phyloP scores from a whole-genome alignment of 805 yeast genomes.

The Saccharomycopsis fermentans region DNA sequence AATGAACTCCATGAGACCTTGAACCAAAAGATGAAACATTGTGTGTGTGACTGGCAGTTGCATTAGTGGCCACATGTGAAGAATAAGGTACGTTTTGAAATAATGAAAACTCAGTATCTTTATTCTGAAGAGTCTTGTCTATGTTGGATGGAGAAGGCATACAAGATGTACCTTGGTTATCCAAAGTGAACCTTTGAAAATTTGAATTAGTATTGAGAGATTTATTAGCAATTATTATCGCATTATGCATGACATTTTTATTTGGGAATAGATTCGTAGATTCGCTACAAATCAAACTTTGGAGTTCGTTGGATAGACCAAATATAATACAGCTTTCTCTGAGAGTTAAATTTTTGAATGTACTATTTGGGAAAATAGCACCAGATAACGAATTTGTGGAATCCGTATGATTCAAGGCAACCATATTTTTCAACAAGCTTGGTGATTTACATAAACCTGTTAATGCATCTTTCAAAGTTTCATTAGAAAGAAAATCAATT shows the following conservation, averaged over 20 bases:
- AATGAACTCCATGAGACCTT: slow-evolving; percentile 19
- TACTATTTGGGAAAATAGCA: slow-evolving; percentile 23
- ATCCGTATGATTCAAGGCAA: slow-evolving; percentile 22
- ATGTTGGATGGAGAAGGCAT: background rate
- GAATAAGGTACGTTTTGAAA: slow-evolving; percentile 16
- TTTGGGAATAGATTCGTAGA: slow-evolving; percentile 24
- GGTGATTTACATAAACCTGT: slow-evolving; percentile 12
- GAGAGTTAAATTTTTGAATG: slow-evolving; percentile 19
- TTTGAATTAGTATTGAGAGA: slow-evolving; percentile 24
- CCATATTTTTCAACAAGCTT: slow-evolving; percentile 26
- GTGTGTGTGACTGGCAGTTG: slow-evolving; percentile 13
- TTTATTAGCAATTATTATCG: slow-evolving; percentile 43
- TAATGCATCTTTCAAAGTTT: slow-evolving; percentile 16
- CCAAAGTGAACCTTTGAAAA: slow-evolving; percentile 18
- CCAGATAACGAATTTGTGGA: slow-evolving; percentile 17
- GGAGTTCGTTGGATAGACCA: slow-evolving; percentile 23
- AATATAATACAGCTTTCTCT: slow-evolving; percentile 17
- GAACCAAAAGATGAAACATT: slow-evolving; percentile 16
- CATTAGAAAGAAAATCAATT: slow-evolving; percentile 22
- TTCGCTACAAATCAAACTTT: slow-evolving; percentile 19
- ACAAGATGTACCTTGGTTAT: background rate
- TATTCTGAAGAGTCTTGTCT: background rate
- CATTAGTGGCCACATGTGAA: slow-evolving; percentile 15
- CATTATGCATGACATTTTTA: slow-evolving; percentile 39
- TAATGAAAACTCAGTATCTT: slow-evolving; percentile 14